A percentile compares a stretch with the other conserved stretches of the same genome.
Conservation (phyloP, 495 filamentous ascomycete species). For the Podospora appendiculata region DNA sequence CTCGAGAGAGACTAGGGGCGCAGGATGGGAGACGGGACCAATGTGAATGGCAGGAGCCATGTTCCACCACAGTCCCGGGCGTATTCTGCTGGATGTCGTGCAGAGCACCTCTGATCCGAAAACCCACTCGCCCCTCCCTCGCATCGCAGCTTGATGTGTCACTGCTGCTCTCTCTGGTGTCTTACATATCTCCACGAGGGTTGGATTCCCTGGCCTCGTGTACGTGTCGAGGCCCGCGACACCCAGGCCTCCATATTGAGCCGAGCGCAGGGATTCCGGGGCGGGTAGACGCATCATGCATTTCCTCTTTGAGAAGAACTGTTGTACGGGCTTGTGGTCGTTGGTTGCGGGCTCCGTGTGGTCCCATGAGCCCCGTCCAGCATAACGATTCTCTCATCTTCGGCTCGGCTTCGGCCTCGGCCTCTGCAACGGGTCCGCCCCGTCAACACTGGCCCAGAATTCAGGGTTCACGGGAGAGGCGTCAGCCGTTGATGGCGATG, state of each 20-base stretch:
- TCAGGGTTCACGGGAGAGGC: not conserved
- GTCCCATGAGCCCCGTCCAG: too few species aligned
- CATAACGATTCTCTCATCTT: not conserved
- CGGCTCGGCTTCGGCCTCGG: not conserved
- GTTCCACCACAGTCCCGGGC: not conserved
- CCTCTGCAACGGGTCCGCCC: not conserved
- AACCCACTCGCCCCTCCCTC: not conserved
- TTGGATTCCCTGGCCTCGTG: not conserved
- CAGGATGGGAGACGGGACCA: not conserved
- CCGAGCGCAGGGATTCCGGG: not conserved
- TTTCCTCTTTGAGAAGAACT: not conserved
- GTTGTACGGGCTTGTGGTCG: constrained; percentile 6
- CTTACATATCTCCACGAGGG: not conserved
- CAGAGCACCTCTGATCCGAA: constrained; percentile 2
- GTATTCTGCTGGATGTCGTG: not conserved
- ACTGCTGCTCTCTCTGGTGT: not conserved
- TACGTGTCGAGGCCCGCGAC: not conserved
- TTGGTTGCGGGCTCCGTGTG: not conserved
- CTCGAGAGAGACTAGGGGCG: not conserved
- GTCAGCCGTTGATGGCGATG: too few species aligned
- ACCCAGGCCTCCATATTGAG: not conserved
- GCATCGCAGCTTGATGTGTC: not conserved
- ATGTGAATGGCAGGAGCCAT: not conserved
- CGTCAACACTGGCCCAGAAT: not conserved
- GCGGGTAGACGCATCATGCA: not conserved